phyloP scores from a whole-genome alignment of 768 basidiomycete species.

The Boletus reticulatus region DNA sequence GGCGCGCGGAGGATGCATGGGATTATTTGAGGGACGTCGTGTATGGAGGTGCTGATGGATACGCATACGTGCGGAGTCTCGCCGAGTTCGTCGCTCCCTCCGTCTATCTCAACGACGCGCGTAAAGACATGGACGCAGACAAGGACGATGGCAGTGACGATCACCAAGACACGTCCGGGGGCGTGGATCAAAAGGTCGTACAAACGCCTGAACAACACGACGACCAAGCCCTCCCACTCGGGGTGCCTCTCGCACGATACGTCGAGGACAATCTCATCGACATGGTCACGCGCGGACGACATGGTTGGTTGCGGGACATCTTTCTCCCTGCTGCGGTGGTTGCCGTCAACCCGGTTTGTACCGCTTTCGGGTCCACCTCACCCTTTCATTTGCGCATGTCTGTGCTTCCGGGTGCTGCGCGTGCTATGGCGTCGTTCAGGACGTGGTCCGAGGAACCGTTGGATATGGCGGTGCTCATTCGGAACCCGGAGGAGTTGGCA shows the following conservation, averaged over 20 bases:
- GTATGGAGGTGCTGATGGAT: slow-evolving; percentile 74
- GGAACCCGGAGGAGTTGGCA: slow-evolving; percentile 39
- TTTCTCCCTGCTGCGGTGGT: slow-evolving; percentile 2
- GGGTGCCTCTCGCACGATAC: slow-evolving; percentile 38
- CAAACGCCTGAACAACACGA: not conserved
- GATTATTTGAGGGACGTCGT: slow-evolving; percentile 71
- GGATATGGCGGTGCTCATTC: slow-evolving; percentile 45
- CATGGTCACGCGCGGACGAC: slow-evolving; percentile 40
- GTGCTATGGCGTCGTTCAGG: not conserved
- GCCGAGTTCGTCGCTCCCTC: slow-evolving; percentile 61
- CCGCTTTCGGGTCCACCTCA: not conserved
- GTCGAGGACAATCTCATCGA: slow-evolving; percentile 41
- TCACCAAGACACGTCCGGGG: not conserved
- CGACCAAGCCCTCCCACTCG: slow-evolving; percentile 16
- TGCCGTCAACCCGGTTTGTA: not conserved
- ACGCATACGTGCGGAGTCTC: slow-evolving; percentile 73
- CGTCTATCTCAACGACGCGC: slow-evolving; percentile 2
- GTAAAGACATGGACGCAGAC: not conserved
- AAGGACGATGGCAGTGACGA: not conserved
- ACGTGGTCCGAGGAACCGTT: slow-evolving; percentile 23
- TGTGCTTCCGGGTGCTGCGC: slow-evolving; percentile 12
- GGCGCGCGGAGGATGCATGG: slow-evolving; percentile 54
- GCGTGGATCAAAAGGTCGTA: not conserved
- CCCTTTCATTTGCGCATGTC: slow-evolving; percentile 10
- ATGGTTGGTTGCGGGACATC: slow-evolving; percentile 34